Evolutionary conservation across 2,329 filamentous ascomycete species (phyloP), one percentile per base, ranked within the genome.

Genomic region (Dothideomycetes sp.): DNA sequence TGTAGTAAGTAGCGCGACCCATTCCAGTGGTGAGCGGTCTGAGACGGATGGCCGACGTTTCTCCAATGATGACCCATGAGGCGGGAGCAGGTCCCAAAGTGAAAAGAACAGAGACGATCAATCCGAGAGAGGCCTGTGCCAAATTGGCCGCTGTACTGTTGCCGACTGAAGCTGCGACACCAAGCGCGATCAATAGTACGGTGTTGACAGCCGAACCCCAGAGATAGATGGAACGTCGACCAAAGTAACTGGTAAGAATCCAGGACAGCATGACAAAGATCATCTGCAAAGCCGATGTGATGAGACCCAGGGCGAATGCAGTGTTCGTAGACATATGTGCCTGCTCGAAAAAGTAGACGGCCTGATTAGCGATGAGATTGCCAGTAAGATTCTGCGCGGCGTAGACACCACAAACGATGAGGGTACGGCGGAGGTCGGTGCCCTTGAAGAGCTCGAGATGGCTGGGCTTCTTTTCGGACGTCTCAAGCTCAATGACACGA

Each of bases 201-300:
- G 62, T 61, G 59, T 76, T 78, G 58, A 70, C 64, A 27, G 60
- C 52, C 19, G 70, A 69, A 45, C 77, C 76, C 61, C 69, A 79
- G 40, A 80, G 62, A 56, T 80, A 81, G 57, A 81, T 79, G 27
- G 71, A 69, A 38, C 77, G 75, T 43, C 76, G 71, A 53, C 77
- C 75, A 38, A 77, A 64, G 57, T 76, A 80, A 1, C 71, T 69
- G 11, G 74, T 81, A 36, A 82, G 69, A 41, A 80, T 59, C 78
- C 78, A 81, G 42, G 77, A 81, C 31, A 77, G 63, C 69, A 79
- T 79, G 55, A 78, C 74, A 44, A 77, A 67, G 54, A 82, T 58
- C 57, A 58, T 64, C 53, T 79, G 73, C 2, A 81, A 73, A 36
- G 68, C 72, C 0, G 77, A 79, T 37, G 72, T 80, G 57, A 80